These are phyloP conservation scores for Cajanus cajan DNA, from an alignment of 306 rosid species.

Conservation along the genomic window DNA sequence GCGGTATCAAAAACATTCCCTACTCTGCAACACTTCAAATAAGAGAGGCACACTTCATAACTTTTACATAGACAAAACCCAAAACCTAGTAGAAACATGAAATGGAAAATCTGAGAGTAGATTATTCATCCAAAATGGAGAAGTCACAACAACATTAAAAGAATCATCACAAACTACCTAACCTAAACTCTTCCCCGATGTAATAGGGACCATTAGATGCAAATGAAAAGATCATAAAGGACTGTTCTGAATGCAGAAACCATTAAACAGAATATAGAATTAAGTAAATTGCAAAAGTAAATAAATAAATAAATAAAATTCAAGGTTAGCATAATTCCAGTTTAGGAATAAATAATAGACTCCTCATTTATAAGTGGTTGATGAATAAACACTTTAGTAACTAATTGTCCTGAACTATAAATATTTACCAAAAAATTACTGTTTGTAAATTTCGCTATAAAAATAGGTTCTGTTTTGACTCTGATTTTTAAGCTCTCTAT, in stretches of 20 bases:
- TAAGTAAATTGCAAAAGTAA: background rate
- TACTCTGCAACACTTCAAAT: background rate
- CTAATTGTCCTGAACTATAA: conserved; percentile 6
- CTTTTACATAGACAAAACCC: background rate
- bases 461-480: background rate
- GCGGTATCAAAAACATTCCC: background rate
- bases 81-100: background rate
- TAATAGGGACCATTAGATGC: background rate
- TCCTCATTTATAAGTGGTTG: background rate
- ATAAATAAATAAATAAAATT: too few relatives aligned
- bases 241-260: background rate
- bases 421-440: background rate
- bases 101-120: background rate
- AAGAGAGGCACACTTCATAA: background rate
- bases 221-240: background rate
- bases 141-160: background rate
- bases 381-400: background rate
- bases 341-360: background rate
- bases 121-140: background rate
- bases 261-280: conserved; percentile 5
- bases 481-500: background rate
- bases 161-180: background rate
- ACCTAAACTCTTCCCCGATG: background rate
- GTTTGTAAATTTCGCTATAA: background rate
- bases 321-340: background rate